Conservation (phyloP, 2,329 filamentous ascomycete species). For the Purpureocillium takamizusanense region DNA sequence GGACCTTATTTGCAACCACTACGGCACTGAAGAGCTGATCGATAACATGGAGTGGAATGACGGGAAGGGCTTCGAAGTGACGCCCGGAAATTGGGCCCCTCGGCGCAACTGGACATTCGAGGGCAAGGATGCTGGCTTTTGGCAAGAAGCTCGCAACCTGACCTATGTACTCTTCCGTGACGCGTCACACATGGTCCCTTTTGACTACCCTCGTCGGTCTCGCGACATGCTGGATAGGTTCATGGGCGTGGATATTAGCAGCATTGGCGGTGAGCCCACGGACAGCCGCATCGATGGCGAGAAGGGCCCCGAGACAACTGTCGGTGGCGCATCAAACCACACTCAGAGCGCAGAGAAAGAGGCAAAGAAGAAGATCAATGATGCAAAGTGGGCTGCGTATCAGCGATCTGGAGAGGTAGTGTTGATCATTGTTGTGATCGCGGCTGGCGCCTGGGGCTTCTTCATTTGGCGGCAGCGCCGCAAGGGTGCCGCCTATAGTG, state of each 20-base stretch:
- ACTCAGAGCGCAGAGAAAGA: conserved; percentile 44
- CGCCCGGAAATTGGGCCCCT: conserved; percentile 83
- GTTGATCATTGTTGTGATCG: conserved; percentile 70
- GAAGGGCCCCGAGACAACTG: conserved; percentile 67
- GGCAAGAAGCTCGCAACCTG: conserved; percentile 88
- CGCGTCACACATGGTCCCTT: conserved; percentile 96
- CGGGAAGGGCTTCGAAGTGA: conserved; percentile 81
- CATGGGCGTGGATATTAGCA: conserved; percentile 83
- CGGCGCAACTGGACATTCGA: conserved; percentile 92
- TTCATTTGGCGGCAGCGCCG: conserved; percentile 56
- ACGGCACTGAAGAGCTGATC: conserved; percentile 88
- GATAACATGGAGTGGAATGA: conserved; percentile 87
- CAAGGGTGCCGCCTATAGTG: conserved; percentile 44
- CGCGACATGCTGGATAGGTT: conserved; percentile 97
- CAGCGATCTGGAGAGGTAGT: conserved; percentile 80
- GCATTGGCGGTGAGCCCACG: conserved; percentile 70
- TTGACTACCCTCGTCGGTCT: conserved; percentile 76
- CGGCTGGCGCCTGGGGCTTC: conserved; percentile 66
- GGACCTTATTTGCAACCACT: conserved; percentile 94
- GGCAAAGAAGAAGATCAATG: conserved; percentile 61
- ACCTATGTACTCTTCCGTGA: conserved; percentile 96
- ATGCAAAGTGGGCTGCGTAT: conserved; percentile 84
- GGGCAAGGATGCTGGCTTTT: conserved; percentile 77
- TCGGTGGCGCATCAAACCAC: conserved; percentile 57
- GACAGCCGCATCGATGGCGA: conserved; percentile 81